Percentiles rank a stretch among this genome's conserved stretches.
These are phyloP conservation scores for Coemansia sp. DNA, from an alignment of 192 early-diverging fungal species.

Conservation along the genomic window DNA sequence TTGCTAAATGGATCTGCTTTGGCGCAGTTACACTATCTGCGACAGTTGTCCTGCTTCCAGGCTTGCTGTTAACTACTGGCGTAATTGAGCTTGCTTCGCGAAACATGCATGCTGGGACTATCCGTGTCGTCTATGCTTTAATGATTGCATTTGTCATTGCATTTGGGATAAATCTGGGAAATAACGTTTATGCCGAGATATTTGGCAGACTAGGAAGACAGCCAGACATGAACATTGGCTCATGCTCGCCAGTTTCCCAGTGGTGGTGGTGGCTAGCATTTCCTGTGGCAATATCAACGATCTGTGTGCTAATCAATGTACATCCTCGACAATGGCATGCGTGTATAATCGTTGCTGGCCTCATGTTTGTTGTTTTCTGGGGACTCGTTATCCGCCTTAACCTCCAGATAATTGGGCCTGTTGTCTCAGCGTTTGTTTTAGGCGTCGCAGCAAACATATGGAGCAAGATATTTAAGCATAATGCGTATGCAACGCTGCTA, in stretches of 20 bases:
- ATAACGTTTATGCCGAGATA: conserved; percentile 57
- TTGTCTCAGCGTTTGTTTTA: conserved; percentile 69
- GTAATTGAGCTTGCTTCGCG: conserved; percentile 82
- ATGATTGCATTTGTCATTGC: conserved; percentile 75
- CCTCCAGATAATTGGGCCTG: conserved; percentile 57
- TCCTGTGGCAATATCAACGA: conserved; percentile 47
- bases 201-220: conserved; percentile 41
- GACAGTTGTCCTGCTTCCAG: conserved; percentile 64
- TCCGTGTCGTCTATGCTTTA: conserved; percentile 72
- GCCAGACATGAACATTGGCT: conserved; percentile 19
- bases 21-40: conserved; percentile 60
- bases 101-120: conserved; percentile 83
- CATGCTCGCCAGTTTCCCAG: conserved; percentile 28
- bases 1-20: conserved; percentile 59
- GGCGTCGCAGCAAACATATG: conserved; percentile 75
- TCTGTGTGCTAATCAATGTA: conserved; percentile 60
- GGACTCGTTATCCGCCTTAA: conserved; percentile 59
- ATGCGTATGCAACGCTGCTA: conserved; percentile 72
- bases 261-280: conserved; percentile 60
- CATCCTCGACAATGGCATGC: conserved; percentile 63
- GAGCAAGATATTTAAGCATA: conserved; percentile 60
- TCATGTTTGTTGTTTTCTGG: conserved; percentile 64
- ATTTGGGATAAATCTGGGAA: conserved; percentile 66
- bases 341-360: conserved; percentile 62
- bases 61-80: conserved; percentile 71